Base-by-base conservation (phyloP, 2,329 filamentous ascomycete species). In the Monilinia vaccinii-corymbosi region DNA sequence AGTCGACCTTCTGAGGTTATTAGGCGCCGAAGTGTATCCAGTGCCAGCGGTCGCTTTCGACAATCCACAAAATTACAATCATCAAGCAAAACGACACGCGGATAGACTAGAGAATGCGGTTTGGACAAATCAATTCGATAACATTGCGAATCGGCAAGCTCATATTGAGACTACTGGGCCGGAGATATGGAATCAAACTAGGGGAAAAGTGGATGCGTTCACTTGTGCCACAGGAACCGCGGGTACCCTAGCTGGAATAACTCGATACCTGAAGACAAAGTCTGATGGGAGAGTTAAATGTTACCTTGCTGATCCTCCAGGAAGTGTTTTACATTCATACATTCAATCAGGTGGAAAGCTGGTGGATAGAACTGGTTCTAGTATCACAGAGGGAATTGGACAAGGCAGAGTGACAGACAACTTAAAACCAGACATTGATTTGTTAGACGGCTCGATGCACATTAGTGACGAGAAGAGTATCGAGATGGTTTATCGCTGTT, bases 41-140 rank as follows among this genome's bases (percentile, higher is more conserved):
- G 94, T 99, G 0, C 94, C 94, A 18, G 94, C 93, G 9, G 94
- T 97, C 18, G 87, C 94, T 4, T 97, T 96, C 71, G 92, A 97
- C 64, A 90, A 97, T 77, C 90, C 91, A 18, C 79, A 91, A 48
- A 99, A 99, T 77, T 99, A 97, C 81, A 99, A 99, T 77, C 93
- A 97, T 76, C 93, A 96, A 78, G 94, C 94, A 5, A 82, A 82
- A 62, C 80, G 93, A 46, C 93, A 97, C 75, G 94, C 94, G n/a
- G 91, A 94, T 73, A 74, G 79, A 3, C 76, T 95, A 52, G 86
- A 90, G 18, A 94, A 94, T 69, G 91, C 93, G 10, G 92, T 97
- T 16, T 99, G 94, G 94, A 99, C 94, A 48, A 95, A 99, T 76
- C 94, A 99, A 77, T 99, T 99, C 76, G 94, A 99, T 74, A 99